Percentiles rank a stretch among this genome's conserved stretches.
Conservation (phyloP, 2,329 filamentous ascomycete genomes). For the Paecilomyces sp. region DNA sequence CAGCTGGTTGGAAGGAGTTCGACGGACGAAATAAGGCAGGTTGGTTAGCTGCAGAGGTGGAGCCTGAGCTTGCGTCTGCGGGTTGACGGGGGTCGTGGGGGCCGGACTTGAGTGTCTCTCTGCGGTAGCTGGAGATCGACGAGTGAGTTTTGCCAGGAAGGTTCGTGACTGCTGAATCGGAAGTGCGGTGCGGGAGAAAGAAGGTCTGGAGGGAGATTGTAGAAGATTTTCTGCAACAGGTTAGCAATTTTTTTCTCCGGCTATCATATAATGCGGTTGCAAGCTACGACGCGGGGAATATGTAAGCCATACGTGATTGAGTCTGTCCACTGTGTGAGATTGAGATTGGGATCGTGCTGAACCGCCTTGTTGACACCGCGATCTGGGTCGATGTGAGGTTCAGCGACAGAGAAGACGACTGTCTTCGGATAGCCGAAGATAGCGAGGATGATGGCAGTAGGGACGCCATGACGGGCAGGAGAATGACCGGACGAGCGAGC, state of each 20-base stretch:
- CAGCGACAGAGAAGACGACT: constrained; percentile 19
- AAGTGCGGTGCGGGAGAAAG: constrained; percentile 9
- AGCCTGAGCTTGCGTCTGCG: constrained; percentile 1
- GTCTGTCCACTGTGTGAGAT: constrained; percentile 6
- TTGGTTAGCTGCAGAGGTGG: constrained; percentile 31
- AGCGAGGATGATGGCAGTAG: constrained; percentile 16
- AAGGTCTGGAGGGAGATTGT: constrained; percentile 13
- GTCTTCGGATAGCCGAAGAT: constrained; percentile 27
- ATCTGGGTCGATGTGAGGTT: not conserved
- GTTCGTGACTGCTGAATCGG: constrained; percentile 25
- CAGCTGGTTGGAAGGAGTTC: constrained; percentile 63
- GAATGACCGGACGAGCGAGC: not conserved
- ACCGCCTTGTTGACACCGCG: not conserved
- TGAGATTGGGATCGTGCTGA: not conserved
- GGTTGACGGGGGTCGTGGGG: constrained; percentile 13
- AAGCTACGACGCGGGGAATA: constrained; percentile 5
- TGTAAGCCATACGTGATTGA: constrained; percentile 22
- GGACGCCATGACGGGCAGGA: not conserved
- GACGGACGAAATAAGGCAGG: constrained; percentile 62
- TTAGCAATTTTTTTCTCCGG: constrained; percentile 1
- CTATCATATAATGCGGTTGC: not conserved
- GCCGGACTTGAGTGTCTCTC: constrained; percentile 19
- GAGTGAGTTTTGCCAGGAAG: constrained; percentile 30
- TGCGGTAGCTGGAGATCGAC: constrained; percentile 20
- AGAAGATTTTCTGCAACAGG: constrained; percentile 14